These are phyloP conservation scores for Pyracantha coccinea DNA, from an alignment of 331 rosid genomes.

Conservation along the genomic window DNA sequence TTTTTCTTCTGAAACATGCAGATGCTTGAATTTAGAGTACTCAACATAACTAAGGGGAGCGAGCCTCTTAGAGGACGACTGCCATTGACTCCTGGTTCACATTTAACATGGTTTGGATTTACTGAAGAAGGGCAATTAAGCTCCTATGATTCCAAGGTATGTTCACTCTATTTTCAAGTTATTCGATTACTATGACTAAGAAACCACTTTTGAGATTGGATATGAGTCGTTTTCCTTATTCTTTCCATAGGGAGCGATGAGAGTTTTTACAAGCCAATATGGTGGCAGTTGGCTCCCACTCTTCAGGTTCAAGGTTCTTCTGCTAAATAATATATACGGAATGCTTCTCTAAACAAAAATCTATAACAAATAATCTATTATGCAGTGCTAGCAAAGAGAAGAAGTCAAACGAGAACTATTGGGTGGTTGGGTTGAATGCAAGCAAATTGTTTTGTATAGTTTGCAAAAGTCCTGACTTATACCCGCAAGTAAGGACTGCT, in stretches of 20 bases:
- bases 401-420: slow-evolving; percentile 67
- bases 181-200: background rate
- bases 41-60: slow-evolving; percentile 47
- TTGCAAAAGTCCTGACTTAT: slow-evolving; percentile 60
- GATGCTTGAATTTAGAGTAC: slow-evolving; percentile 64
- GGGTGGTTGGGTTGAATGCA: slow-evolving; percentile 83
- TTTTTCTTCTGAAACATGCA: slow-evolving; percentile 27
- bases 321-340: background rate
- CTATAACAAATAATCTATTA: slow-evolving; percentile 15
- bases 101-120: slow-evolving; percentile 83
- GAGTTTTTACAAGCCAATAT: slow-evolving; percentile 71
- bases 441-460: slow-evolving; percentile 74
- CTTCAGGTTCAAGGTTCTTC: slow-evolving; percentile 62
- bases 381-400: slow-evolving; percentile 72
- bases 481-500: slow-evolving; percentile 56
- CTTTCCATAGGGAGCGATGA: slow-evolving; percentile 59
- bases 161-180: slow-evolving; percentile 2
- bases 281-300: slow-evolving; percentile 96
- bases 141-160: slow-evolving; percentile 85
- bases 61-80: slow-evolving; percentile 55
- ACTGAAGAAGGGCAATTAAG: slow-evolving; percentile 81
- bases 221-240: no score
- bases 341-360: background rate
- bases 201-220: background rate
- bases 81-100: slow-evolving; percentile 85